Percentiles rank a stretch among this genome's conserved stretches.
Conservation (phyloP, 371 early-diverging fungal genomes). For the Smittium mucronatum region DNA sequence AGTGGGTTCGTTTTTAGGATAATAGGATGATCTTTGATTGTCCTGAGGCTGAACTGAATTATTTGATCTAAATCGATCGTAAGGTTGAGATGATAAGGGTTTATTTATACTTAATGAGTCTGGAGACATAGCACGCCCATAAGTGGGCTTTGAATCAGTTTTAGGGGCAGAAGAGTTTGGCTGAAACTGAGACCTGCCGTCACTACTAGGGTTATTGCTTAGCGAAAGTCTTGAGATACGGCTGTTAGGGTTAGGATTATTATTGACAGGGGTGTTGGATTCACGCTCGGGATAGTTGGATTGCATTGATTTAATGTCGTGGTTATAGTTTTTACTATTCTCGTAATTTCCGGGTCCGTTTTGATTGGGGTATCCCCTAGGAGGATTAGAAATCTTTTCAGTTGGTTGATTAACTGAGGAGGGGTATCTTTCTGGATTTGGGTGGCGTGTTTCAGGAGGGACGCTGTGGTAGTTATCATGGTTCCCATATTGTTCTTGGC, state of each 20-base stretch:
- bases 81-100: background rate
- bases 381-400: background rate
- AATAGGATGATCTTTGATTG: background rate
- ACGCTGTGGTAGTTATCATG: background rate
- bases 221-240: background rate
- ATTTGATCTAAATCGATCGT: background rate
- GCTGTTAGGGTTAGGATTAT: background rate
- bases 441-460: background rate
- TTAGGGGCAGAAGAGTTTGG: background rate
- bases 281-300: background rate
- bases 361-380: background rate
- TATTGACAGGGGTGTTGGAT: background rate
- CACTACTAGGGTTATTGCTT: background rate
- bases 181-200: background rate
- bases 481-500: background rate
- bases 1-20: background rate
- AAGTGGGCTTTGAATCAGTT: background rate
- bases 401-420: background rate
- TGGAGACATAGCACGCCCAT: too few relatives aligned
- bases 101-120: background rate
- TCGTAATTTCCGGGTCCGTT: background rate
- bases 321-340: background rate
- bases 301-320: background rate
- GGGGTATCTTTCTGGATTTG: background rate
- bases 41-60: background rate